Base-by-base conservation (phyloP, 805 yeast species). In the Yarrowia osloensis region DNA sequence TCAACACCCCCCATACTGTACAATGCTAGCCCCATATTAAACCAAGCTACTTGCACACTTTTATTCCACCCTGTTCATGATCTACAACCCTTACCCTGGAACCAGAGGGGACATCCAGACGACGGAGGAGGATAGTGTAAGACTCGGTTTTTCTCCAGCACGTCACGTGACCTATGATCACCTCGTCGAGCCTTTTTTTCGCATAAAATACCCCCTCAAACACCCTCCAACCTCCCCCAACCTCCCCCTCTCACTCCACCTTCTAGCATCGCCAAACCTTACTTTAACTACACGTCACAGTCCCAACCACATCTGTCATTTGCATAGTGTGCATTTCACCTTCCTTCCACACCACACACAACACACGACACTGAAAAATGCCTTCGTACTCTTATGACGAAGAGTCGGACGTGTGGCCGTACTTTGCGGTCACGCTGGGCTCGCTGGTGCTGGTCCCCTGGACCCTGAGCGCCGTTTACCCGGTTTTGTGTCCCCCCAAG, bases 381-480 rank as follows among this genome's bases (percentile, higher is more conserved):
- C 52, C 66, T 15, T 42, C 88, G 73, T 89, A 89, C 77, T 86
- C 87, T 47, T 92, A 92, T 77, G 98, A 92, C 79, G 97, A 92
- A 76, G 86, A 86, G 69, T 87, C 93, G 61, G 95, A 90, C 73
- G 91, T 95, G 1, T 92, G 97, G 97, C 98, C 98, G 46, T 91
- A 88, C 76, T 93, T 93, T 74, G 84, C 89, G 65, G 76, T 90
- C 74, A 92, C 97, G 2, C 78, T 90, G 61, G 77, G 89, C 65
- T 79, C 89, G 28, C 84, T 89, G 68, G 84, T 86, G 21, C 81
- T 90, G 68, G 75, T 91, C 44, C 97, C 97, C 7, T 71, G 83
- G 69, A 86, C 91, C 15, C 40, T 68, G 9, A 33, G 68, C 19
- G 62, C 68, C 22, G 29, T 61, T 9, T 57, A 37, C 17, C 63